Evolutionary conservation across 805 yeast genomes (phyloP).

Genomic region (Zygosaccharomyces siamensis): DNA sequence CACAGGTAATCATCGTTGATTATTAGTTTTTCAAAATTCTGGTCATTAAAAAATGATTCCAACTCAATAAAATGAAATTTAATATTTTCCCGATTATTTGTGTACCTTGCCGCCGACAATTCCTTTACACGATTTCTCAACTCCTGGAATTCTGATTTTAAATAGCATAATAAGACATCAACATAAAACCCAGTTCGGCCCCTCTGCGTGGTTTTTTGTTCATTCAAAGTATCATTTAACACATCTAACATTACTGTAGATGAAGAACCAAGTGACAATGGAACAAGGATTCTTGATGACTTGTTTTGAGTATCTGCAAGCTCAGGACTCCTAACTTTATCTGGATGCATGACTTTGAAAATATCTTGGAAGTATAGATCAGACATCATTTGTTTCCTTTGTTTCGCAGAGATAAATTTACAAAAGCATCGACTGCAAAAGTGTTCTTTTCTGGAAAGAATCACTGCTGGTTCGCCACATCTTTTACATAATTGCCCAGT

Average conservation of each 20-base stretch:
- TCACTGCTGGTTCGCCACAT: constrained; percentile 16
- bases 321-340: constrained; percentile 20
- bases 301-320: constrained; percentile 34
- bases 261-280: constrained; percentile 62
- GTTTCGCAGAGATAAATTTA: constrained; percentile 71
- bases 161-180: constrained; percentile 40
- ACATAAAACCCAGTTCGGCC: constrained; percentile 67
- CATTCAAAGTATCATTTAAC: constrained; percentile 52
- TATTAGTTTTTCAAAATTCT: constrained; percentile 32
- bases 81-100: constrained; percentile 33
- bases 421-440: constrained; percentile 52
- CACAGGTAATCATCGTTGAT: constrained; percentile 29
- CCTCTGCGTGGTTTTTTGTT: constrained; percentile 56
- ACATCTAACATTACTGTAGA: constrained; percentile 69
- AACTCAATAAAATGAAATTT: constrained; percentile 40
- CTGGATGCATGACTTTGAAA: constrained; percentile 39
- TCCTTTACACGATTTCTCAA: constrained; percentile 14
- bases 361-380: constrained; percentile 69
- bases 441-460: constrained; percentile 29
- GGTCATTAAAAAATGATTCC: constrained; percentile 37
- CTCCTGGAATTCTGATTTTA: constrained; percentile 34
- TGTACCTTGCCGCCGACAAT: constrained; percentile 21
- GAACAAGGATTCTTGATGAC: constrained; percentile 46
- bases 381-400: constrained; percentile 65
- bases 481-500: constrained; percentile 19